Conservation (phyloP, 2,329 filamentous ascomycete genomes). For the Pseudocercospora fuligena region DNA sequence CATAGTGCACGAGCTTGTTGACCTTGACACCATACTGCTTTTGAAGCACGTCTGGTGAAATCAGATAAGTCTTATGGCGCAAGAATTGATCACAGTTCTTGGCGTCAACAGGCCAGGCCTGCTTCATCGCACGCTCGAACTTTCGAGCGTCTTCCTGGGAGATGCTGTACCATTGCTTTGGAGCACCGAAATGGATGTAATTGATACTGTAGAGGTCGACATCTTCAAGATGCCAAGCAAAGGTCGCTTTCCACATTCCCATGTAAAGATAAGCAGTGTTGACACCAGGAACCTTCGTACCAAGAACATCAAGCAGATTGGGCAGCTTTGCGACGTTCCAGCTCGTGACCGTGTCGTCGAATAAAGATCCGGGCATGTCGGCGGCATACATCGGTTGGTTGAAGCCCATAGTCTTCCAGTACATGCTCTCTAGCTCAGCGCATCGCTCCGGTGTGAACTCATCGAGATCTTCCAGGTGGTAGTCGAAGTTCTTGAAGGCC, state of each 20-base stretch:
- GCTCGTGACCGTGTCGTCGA: slow-evolving; percentile 78
- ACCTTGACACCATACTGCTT: slow-evolving; percentile 93
- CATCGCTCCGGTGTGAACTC: slow-evolving; percentile 91
- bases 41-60: slow-evolving; percentile 85
- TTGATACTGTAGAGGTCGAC: slow-evolving; percentile 99
- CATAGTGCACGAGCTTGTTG: slow-evolving; percentile 92
- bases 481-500: slow-evolving; percentile 89
- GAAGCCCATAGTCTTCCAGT: slow-evolving; percentile 97
- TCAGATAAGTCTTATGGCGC: slow-evolving; percentile 95
- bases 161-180: slow-evolving; percentile 99
- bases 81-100: slow-evolving; percentile 97
- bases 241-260: slow-evolving; percentile 99
- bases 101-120: slow-evolving; percentile 88
- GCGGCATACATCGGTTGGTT: slow-evolving; percentile 94
- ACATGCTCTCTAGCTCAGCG: slow-evolving; percentile 89
- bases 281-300: slow-evolving; percentile 94
- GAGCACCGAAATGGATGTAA: slow-evolving; percentile 97
- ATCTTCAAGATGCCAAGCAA: slow-evolving; percentile 98
- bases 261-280: slow-evolving; percentile 98
- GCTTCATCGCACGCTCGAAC: slow-evolving; percentile 95
- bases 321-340: slow-evolving; percentile 97
- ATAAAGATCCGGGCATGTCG: slow-evolving; percentile 93
- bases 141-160: slow-evolving; percentile 91
- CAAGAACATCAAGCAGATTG: slow-evolving; percentile 90
- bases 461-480: slow-evolving; percentile 78